These are phyloP conservation scores for Rhizoclosmatium sp. DNA, from an alignment of 192 early-diverging fungal species.

Conservation along the genomic window DNA sequence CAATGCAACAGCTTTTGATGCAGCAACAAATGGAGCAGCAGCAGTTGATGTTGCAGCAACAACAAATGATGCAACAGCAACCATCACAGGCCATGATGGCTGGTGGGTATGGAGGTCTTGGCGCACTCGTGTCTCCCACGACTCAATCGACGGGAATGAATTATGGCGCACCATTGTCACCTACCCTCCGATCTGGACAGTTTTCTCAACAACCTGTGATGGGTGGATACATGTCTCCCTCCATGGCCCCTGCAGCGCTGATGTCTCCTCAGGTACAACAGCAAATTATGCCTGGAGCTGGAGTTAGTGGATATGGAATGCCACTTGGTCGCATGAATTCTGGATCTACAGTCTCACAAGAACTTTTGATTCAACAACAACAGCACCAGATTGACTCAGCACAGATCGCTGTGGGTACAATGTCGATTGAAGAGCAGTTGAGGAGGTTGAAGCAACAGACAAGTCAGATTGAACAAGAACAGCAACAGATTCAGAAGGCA, in stretches of 20 bases:
- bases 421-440: constrained; percentile 33
- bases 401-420: constrained; percentile 14
- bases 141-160: neutral
- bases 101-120: constrained; percentile 6
- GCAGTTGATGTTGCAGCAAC: constrained; percentile 51
- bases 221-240: neutral
- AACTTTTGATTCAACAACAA: constrained; percentile 19
- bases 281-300: neutral
- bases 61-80: constrained; percentile 38
- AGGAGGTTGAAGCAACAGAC: constrained; percentile 33
- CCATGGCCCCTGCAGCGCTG: neutral
- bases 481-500: constrained; percentile 29
- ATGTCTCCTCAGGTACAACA: neutral
- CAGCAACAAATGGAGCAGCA: constrained; percentile 41
- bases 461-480: constrained; percentile 30
- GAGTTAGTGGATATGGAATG: no score
- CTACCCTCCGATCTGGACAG: neutral
- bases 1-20: constrained; percentile 38
- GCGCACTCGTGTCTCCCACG: neutral
- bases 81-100: constrained; percentile 23
- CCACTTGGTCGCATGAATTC: neutral
- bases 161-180: neutral
- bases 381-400: constrained; percentile 34
- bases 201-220: neutral
- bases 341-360: constrained; percentile 9